Evolutionary conservation across 345 rosid genomes (phyloP), one percentile per base, ranked within the genome.

Genomic region (Syzygium aqueum): DNA sequence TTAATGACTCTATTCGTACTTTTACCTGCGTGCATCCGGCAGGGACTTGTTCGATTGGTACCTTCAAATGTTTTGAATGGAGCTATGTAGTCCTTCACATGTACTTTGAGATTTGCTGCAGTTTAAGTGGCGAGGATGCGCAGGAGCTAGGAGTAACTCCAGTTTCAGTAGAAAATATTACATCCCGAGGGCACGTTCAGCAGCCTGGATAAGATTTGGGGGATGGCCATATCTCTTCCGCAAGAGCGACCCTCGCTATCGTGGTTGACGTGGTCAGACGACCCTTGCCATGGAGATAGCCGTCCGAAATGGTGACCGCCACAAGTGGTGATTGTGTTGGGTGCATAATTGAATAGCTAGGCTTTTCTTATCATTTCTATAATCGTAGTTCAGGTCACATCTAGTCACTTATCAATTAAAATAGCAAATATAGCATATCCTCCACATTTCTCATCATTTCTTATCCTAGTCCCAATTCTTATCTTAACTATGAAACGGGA

Each of bases 401-500:
- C 5, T 7, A 15, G 21, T 53, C 6, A 28, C 37, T 63, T 28
- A 28, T 9, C 37, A 14, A 63, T 0, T 15, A 14, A 28, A 15
- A 16, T 63, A 63, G 13, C 3, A 3, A 0, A 14, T 0, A 3
- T n/a, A 27, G 5, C 0, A n/a, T 11, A 13, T 61, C 0, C 0
- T 6, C 6, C 19, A 2, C 65, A 59, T 59, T 27, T 59, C 28
- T 5, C 30, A 25, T 59, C 16, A 0, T 61, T 5, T 1, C 0
- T 3, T 63, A 1, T 63, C 30, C 0, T 1, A 1, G 1, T 63
- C 5, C 28, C 8, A 63, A 63, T 63, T 0, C 4, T 63, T 28
- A 63, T 28, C 11, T 3, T 28, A 7, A 61, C 17, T 15, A 7
- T 2, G 5, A 63, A 28, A 15, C 0, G 11, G 15, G 4, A 28